Percentiles rank a stretch among this genome's conserved stretches.
phyloP scores from a whole-genome alignment of 495 filamentous ascomycete species.

The Oidiodendron maius region DNA sequence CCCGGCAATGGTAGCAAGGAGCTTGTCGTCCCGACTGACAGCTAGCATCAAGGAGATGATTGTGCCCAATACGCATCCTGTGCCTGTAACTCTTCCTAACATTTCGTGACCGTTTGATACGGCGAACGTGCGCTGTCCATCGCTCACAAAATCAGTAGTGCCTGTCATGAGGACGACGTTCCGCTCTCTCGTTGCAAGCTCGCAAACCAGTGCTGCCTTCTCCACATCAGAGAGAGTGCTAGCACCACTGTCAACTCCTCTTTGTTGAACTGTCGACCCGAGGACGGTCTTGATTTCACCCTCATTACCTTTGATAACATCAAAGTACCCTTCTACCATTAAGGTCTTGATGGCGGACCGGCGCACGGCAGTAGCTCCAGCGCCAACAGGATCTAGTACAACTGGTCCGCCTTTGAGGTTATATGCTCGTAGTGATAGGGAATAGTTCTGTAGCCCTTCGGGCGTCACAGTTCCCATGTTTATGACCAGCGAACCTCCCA shows the following conservation, averaged over 20 bases:
- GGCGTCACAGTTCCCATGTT: constrained; percentile 91
- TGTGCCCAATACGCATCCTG: constrained; percentile 81
- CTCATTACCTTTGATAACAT: constrained; percentile 93
- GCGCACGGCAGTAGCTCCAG: constrained; percentile 72
- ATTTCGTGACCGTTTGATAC: constrained; percentile 74
- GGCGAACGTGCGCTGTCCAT: constrained; percentile 59
- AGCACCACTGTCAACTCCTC: constrained; percentile 78
- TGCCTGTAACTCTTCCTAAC: constrained; percentile 80
- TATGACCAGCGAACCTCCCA: constrained; percentile 68
- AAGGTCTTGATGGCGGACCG: constrained; percentile 64
- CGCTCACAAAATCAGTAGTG: constrained; percentile 67
- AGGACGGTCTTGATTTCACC: constrained; percentile 76
- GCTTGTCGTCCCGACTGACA: constrained; percentile 49
- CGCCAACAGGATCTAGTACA: constrained; percentile 87
- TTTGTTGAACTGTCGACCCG: constrained; percentile 51
- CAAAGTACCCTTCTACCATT: constrained; percentile 69
- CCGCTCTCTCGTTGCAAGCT: constrained; percentile 59
- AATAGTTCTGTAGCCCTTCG: constrained; percentile 62
- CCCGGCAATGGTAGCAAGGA: constrained; percentile 65
- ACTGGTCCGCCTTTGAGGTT: constrained; percentile 69
- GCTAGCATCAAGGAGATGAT: constrained; percentile 70
- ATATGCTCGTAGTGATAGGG: constrained; percentile 59
- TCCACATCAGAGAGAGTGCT: constrained; percentile 47
- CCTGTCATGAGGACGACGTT: constrained; percentile 88
- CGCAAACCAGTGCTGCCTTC: constrained; percentile 54